Conservation (phyloP, 176 grass and related monocot species). For the Oryza meyeriana region DNA sequence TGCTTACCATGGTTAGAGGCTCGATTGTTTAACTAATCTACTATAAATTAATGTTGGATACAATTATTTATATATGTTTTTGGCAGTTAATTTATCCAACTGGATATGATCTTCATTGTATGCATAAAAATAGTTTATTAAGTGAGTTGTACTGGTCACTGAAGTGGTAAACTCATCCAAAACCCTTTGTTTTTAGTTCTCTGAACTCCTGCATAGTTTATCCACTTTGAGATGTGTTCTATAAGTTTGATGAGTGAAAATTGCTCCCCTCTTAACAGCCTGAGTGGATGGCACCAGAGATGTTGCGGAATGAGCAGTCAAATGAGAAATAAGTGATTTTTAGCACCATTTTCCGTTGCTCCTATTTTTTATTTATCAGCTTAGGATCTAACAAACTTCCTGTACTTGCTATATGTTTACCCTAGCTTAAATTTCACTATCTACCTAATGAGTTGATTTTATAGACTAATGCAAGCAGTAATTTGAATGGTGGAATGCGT, state of each 20-base stretch:
- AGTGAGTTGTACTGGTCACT: conserved; percentile 8
- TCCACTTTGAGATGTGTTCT: not conserved
- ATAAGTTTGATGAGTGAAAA: not conserved
- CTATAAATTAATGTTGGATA: not conserved
- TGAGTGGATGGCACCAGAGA: no score
- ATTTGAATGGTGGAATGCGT: no score
- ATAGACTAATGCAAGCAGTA: no score
- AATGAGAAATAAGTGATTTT: no score
- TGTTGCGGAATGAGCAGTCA: no score
- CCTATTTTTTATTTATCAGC: no score
- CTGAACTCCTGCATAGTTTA: not conserved
- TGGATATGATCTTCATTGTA: not conserved
- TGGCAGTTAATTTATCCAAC: not conserved
- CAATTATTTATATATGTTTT: not conserved
- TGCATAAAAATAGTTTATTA: not conserved
- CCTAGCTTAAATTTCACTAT: no score
- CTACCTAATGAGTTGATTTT: no score
- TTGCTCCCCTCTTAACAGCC: no score
- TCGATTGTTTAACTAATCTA: not conserved
- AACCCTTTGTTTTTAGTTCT: not conserved
- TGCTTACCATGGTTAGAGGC: not conserved
- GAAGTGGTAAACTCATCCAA: not conserved
- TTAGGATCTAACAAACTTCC: no score
- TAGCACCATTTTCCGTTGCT: no score
- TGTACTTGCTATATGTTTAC: no score